These are phyloP conservation scores for Crucibulum parvulum DNA, from an alignment of 1,284 basidiomycete species.

Conservation along the genomic window DNA sequence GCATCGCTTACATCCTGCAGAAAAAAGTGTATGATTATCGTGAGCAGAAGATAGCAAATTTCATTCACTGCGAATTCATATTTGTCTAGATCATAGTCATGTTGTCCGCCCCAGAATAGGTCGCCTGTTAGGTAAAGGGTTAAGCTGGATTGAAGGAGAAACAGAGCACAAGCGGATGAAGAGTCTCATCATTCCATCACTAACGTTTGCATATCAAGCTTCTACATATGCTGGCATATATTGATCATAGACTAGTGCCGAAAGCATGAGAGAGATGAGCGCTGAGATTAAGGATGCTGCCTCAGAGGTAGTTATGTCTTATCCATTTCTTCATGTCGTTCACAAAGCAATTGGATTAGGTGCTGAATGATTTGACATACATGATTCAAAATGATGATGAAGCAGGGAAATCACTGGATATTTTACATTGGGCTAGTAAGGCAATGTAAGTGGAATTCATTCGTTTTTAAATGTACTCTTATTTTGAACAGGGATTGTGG, in stretches of 20 bases:
- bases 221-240: background rate
- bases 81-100: conserved; percentile 25
- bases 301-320: background rate
- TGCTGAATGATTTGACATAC: background rate
- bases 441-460: background rate
- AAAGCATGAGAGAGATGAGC: background rate
- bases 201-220: conserved; percentile 17
- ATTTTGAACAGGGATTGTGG: background rate
- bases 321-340: conserved; percentile 1
- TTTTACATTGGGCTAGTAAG: background rate
- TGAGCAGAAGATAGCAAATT: too few species aligned
- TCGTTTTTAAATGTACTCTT: background rate
- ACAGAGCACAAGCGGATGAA: conserved; percentile 34
- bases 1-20: conserved; percentile 28
- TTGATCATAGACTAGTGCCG: background rate
- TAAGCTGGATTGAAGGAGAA: conserved; percentile 39
- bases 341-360: conserved; percentile 2
- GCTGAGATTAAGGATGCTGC: background rate
- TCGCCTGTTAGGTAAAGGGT: conserved; percentile 31
- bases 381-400: background rate
- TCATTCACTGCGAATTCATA: background rate
- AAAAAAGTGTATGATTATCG: conserved; percentile 30
- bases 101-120: conserved; percentile 34
- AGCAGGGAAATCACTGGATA: background rate
- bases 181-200: conserved; percentile 23